These are phyloP conservation scores for Candida maesae DNA, from an alignment of 805 yeast species.

Conservation along the genomic window DNA sequence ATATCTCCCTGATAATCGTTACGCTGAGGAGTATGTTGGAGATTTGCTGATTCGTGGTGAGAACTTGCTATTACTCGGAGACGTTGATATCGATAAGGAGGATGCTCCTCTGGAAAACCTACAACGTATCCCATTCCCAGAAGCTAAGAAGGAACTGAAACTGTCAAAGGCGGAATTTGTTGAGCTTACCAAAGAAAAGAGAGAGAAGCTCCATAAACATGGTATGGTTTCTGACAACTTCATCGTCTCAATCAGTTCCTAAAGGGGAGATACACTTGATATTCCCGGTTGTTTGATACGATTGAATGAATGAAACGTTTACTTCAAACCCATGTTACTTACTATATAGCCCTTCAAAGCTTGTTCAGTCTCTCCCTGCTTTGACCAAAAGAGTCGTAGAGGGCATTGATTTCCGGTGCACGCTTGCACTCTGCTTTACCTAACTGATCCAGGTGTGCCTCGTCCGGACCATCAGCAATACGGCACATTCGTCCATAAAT, in stretches of 20 bases:
- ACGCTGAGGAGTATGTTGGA: constrained; percentile 76
- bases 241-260: constrained; percentile 30
- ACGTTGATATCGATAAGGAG: constrained; percentile 83
- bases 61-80: constrained; percentile 91
- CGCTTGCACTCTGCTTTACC: constrained; percentile 44
- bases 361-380: constrained; percentile 20
- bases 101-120: constrained; percentile 60
- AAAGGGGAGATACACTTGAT: too few relatives aligned
- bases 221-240: constrained; percentile 59
- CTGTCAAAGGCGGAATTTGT: constrained; percentile 32
- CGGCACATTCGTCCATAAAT: constrained; percentile 51
- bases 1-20: constrained; percentile 54
- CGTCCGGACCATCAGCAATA: constrained; percentile 70
- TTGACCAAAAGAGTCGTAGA: constrained; percentile 21
- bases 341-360: constrained; percentile 6
- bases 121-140: constrained; percentile 55
- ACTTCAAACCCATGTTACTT: neutral
- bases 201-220: constrained; percentile 45
- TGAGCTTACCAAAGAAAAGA: constrained; percentile 40
- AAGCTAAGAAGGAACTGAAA: constrained; percentile 48
- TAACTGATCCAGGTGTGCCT: constrained; percentile 56
- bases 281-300: too few relatives aligned
- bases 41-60: constrained; percentile 92
- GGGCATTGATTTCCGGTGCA: constrained; percentile 35
- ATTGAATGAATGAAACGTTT: constrained; percentile 1